Evolutionary conservation across 169 alveolate species (phyloP), one percentile per base, ranked within the genome.

Genomic region (Fabrea salina): DNA sequence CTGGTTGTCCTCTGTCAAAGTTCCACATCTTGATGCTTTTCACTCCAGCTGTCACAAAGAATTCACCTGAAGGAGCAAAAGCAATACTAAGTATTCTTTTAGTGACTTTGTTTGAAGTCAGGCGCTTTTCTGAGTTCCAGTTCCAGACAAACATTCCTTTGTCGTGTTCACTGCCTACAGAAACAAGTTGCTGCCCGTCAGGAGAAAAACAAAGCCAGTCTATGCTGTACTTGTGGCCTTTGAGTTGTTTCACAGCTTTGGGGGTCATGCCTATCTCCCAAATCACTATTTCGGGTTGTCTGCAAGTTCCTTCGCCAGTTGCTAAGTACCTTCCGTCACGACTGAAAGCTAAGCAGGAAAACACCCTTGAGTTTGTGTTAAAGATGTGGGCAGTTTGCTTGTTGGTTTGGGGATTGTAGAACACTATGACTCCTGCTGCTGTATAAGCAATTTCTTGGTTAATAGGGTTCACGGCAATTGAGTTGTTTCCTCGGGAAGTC

Each of bases 231-330:
- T 89, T 92, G 78, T 92, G 96, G 4, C 85, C 86, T 57, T 81
- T 82, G 40, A 87, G 82, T 6, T 77, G 57, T 3, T 68, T 30
- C 13, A 75, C 30, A 75, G 68, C 64, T 84, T 40, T 59, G 35
- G 78, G 79, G 51, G 72, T 68, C 59, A 51, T 66, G 27, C 7
- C 39, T 7, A 92, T 75, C 71, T 87, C 88, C 88, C 92, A 91
- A 5, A 91, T 80, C 35, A 91, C 84, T 5, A 92, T 85, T 80
- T 92, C 95, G 3, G 94, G 93, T 56, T 87, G 78, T 78, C 84
- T 89, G 25, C 91, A 85, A 25, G 87, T 83, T 30, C 93, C 95
- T 75, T 89, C 96, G 8, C 96, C 96, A 5, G 94, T 91, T n/a
- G 91, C 92, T 32, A 92, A 41, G 39, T 86, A 84, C 39, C 57